Base-by-base conservation (phyloP, 2,329 filamentous ascomycete species). In the Rhynchosporium agropyri region DNA sequence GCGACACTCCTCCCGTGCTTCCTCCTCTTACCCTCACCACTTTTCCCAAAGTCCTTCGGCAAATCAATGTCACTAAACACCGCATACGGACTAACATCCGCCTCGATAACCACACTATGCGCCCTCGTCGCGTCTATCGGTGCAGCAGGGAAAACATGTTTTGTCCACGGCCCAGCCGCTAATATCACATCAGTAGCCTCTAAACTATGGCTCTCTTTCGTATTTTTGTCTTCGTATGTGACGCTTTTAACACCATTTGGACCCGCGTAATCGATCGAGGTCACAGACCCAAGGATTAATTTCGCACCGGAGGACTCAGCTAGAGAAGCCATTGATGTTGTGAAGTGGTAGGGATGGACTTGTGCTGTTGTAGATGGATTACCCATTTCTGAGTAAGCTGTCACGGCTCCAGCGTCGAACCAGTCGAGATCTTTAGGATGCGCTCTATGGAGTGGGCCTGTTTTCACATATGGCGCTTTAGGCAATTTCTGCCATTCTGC, bases 291-390 rank as follows among this genome's bases (percentile, higher is more conserved):
- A 49, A 89, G 80, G 36, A 85, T 80, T 59, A 97, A 81, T 28
- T 88, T 83, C 67, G 84, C 86, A 2, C 90, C 90, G 31, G 82
- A 83, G 58, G 90, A 84, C 61, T 84, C 78, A 0, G 94, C 92
- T 12, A 97, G 81, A 48, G 85, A 80, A 4, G 90, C 91, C 76
- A 98, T 96, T 15, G 87, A 82, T 0, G 86, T 94, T 0, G 95
- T 98, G 74, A 99, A 98, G 50, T 92, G 87, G 65, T 89, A 90
- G 0, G 95, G 95, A 72, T 99, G 94, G 2, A 98, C 94, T 77
- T 99, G 95, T 0, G 95, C 91, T 1, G 95, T 98, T 65, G 92
- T 90, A 1, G 83, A 83, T 0, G 87, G 85, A 2, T 86, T 88
- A 2, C 91, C 92, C 92, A 98, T 97, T 73, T 89, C 86, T 40